phyloP scores from a whole-genome alignment of 768 basidiomycete genomes.

The Sporobolomyces roseus region DNA sequence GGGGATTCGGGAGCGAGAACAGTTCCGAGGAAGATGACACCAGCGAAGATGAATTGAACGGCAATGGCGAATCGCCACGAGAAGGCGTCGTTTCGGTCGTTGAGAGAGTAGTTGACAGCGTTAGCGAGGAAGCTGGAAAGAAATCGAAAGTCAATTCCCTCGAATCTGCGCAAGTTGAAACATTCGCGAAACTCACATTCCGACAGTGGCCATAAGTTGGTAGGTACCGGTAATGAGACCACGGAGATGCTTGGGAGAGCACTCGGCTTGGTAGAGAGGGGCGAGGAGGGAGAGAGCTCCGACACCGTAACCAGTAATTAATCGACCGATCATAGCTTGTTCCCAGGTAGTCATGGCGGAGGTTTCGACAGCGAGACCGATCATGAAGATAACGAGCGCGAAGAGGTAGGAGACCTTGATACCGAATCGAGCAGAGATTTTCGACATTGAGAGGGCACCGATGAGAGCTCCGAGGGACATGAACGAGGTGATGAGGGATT shows the following conservation, averaged over 20 bases:
- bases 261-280: constrained; percentile 81
- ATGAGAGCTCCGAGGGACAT: constrained; percentile 38
- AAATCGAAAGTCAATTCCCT: not conserved
- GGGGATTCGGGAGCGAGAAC: constrained; percentile 37
- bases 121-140: constrained; percentile 60
- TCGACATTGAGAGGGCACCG: constrained; percentile 29
- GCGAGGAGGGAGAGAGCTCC: constrained; percentile 52
- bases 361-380: constrained; percentile 37
- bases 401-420: constrained; percentile 36
- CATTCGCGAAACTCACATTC: constrained; percentile 45
- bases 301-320: constrained; percentile 33
- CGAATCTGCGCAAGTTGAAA: not conserved
- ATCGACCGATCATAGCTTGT: constrained; percentile 22
- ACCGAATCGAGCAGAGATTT: constrained; percentile 20
- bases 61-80: constrained; percentile 36
- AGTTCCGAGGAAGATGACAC: constrained; percentile 27
- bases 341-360: constrained; percentile 25
- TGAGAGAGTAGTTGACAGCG: constrained; percentile 38
- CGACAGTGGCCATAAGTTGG: constrained; percentile 80
- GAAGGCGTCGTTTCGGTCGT: constrained; percentile 27
- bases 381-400: constrained; percentile 36
- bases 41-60: constrained; percentile 33
- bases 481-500: constrained; percentile 40
- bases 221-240: constrained; percentile 80
- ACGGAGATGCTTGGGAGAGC: constrained; percentile 77